phyloP scores from a whole-genome alignment of 2,329 filamentous ascomycete genomes.

The Talaromyces pinophilus region DNA sequence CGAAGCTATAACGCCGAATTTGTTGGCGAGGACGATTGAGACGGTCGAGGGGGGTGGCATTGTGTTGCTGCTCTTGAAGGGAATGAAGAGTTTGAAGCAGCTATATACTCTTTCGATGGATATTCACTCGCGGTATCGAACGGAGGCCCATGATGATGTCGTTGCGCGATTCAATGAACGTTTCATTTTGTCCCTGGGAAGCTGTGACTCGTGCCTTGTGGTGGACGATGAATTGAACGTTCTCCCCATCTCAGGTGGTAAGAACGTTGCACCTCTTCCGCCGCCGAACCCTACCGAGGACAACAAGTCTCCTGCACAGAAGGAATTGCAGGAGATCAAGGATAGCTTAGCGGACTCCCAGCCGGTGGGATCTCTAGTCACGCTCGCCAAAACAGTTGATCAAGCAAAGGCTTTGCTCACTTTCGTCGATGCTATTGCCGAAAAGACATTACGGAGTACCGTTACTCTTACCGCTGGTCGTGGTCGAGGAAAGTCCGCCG shows the following conservation, averaged over 20 bases:
- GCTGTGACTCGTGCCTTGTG: constrained; percentile 90
- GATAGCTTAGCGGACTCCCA: constrained; percentile 82
- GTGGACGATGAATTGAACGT: constrained; percentile 98
- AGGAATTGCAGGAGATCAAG: constrained; percentile 82
- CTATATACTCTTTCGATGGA: constrained; percentile 98
- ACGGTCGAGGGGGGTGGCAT: constrained; percentile 95
- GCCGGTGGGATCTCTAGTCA: constrained; percentile 80
- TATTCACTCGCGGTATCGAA: constrained; percentile 92
- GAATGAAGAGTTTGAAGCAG: constrained; percentile 96
- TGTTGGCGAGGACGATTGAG: constrained; percentile 91
- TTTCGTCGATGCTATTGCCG: constrained; percentile 92
- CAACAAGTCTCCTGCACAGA: constrained; percentile 67
- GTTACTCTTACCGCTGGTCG: constrained; percentile 90
- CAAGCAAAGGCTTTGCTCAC: constrained; percentile 96
- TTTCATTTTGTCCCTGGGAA: constrained; percentile 92
- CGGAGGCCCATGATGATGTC: constrained; percentile 93
- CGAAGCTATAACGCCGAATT: constrained; percentile 95
- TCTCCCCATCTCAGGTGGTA: constrained; percentile 91
- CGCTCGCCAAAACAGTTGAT: constrained; percentile 84
- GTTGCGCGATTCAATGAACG: constrained; percentile 96
- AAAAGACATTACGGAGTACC: constrained; percentile 92
- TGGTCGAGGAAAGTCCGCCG: constrained; percentile 95
- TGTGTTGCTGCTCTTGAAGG: constrained; percentile 86
- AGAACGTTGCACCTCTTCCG: constrained; percentile 79
- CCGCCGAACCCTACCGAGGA: constrained; percentile 72